phyloP scores from a whole-genome alignment of 2,329 filamentous ascomycete species.

The Penicillium sp. region DNA sequence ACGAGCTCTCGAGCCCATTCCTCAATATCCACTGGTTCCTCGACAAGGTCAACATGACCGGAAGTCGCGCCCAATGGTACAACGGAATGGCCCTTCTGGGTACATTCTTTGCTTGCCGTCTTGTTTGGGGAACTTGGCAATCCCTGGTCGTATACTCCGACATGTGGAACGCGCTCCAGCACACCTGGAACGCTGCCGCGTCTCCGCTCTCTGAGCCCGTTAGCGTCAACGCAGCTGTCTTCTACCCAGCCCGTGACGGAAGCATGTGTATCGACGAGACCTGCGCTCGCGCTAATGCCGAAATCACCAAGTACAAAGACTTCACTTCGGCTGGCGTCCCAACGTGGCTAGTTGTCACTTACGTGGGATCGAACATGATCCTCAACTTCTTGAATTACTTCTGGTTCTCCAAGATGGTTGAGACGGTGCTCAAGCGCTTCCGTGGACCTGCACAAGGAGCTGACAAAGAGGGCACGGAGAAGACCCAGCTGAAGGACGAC shows the following conservation, averaged over 20 bases:
- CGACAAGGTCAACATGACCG: conserved; percentile 67
- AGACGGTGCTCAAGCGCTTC: conserved; percentile 64
- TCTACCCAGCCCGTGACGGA: conserved; percentile 33
- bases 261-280: conserved; percentile 39
- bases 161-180: conserved; percentile 56
- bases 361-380: conserved; percentile 60
- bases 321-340: conserved; percentile 48
- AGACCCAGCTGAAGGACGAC: conserved; percentile 21
- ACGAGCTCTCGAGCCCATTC: conserved; percentile 67
- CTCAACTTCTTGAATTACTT: conserved; percentile 65
- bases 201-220: conserved; percentile 29
- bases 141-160: conserved; percentile 61
- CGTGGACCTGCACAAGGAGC: conserved; percentile 35
- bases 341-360: conserved; percentile 60
- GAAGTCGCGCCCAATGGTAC: conserved; percentile 61
- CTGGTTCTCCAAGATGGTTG: conserved; percentile 70
- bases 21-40: conserved; percentile 72
- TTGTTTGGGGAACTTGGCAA: conserved; percentile 65
- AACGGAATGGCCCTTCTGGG: conserved; percentile 62
- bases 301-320: conserved; percentile 53
- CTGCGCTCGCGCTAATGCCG: conserved; percentile 44
- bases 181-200: conserved; percentile 37
- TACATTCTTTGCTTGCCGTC: conserved; percentile 63
- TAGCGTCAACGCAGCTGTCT: conserved; percentile 37
- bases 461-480: conserved; percentile 28